Conservation (phyloP, 2,329 filamentous ascomycete species). For the Cercospora zeae-maydis region DNA sequence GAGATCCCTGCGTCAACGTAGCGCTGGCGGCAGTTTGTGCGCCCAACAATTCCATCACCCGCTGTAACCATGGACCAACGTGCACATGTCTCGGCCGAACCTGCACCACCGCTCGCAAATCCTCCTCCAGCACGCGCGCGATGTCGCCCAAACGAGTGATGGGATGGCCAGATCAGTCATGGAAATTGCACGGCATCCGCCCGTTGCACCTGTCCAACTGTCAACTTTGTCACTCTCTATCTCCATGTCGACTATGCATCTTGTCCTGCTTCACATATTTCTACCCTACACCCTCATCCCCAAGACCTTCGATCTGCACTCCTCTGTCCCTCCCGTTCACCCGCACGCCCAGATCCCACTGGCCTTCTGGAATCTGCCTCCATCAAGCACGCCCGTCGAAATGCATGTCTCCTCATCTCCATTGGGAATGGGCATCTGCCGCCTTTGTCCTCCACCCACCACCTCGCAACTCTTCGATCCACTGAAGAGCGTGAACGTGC, state of each 20-base stretch:
- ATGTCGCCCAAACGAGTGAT: background rate
- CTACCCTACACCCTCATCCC: background rate
- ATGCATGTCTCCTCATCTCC: conserved; percentile 20
- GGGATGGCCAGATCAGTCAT: background rate
- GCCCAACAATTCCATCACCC: background rate
- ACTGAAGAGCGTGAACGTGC: conserved; percentile 24
- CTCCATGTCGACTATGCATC: background rate
- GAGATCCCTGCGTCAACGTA: background rate
- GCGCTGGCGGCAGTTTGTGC: background rate
- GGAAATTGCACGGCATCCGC: background rate
- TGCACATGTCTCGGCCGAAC: conserved; percentile 8
- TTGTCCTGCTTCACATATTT: background rate
- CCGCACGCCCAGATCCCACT: conserved; percentile 30
- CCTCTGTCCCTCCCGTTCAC: background rate
- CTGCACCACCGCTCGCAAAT: background rate
- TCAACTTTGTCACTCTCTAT: background rate
- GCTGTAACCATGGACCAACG: background rate
- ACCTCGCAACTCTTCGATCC: conserved; percentile 24
- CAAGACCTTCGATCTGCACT: background rate
- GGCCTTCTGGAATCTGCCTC: conserved; percentile 24
- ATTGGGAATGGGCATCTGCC: conserved; percentile 17
- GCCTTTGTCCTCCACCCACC: conserved; percentile 7
- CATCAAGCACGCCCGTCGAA: conserved; percentile 27
- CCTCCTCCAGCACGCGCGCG: background rate
- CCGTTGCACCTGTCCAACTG: background rate